These are phyloP conservation scores for Synura sp. DNA, from an alignment of 352 stramenopile genomes.

Conservation along the genomic window DNA sequence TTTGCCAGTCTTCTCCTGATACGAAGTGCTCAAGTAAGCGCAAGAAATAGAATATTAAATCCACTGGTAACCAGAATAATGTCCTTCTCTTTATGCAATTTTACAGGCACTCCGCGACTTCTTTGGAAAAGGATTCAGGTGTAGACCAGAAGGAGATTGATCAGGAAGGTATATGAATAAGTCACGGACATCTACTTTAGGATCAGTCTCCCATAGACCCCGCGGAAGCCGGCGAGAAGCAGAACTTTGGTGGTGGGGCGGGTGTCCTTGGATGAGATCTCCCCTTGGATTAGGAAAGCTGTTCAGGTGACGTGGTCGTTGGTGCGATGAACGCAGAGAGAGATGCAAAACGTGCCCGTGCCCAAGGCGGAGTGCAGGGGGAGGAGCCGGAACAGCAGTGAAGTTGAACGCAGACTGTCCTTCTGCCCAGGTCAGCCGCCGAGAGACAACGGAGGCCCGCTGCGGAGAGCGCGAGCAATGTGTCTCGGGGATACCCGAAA, in stretches of 20 bases:
- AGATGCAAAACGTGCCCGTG: background rate
- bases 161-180: slow-evolving; percentile 13
- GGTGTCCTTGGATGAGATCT: background rate
- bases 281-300: background rate
- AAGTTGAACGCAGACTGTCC: background rate
- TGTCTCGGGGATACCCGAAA: background rate
- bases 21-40: too few species aligned
- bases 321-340: slow-evolving; percentile 10
- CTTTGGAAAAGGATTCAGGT: background rate
- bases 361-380: background rate
- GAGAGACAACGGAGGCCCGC: background rate
- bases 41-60: too few species aligned
- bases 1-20: too few species aligned
- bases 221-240: background rate
- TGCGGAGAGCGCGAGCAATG: background rate
- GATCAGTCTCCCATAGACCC: slow-evolving; percentile 18
- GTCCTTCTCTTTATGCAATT: too few species aligned
- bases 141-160: background rate
- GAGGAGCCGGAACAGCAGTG: background rate
- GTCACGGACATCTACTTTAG: background rate
- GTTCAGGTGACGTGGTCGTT: background rate
- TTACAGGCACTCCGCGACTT: slow-evolving; percentile 18
- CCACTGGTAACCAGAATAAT: too few species aligned
- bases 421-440: slow-evolving; percentile 11
- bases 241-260: slow-evolving; percentile 7